These are phyloP conservation scores for Backusella parvicylindrica DNA, from an alignment of 192 early-diverging fungal genomes.

Conservation along the genomic window DNA sequence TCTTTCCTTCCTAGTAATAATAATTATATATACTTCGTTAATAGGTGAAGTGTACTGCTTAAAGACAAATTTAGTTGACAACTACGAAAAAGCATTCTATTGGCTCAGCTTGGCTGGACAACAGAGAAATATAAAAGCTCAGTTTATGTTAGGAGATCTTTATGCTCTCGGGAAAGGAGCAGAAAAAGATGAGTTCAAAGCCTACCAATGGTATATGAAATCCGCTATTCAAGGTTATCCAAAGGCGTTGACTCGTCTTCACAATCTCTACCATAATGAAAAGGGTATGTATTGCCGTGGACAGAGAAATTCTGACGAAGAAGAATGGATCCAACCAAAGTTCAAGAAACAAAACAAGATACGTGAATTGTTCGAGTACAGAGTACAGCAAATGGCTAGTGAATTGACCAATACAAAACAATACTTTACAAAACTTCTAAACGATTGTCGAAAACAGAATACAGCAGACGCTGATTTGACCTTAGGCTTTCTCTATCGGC, in stretches of 20 bases:
- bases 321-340: background rate
- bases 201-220: background rate
- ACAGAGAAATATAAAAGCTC: background rate
- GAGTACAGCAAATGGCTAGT: too few species aligned
- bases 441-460: too few species aligned
- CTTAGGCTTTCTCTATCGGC: too few species aligned
- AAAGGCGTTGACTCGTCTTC: background rate
- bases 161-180: background rate
- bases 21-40: too few species aligned
- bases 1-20: too few species aligned
- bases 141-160: background rate
- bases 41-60: too few species aligned
- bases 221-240: background rate
- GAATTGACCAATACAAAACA: too few species aligned
- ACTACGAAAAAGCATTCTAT: background rate
- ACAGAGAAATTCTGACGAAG: background rate
- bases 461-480: too few species aligned
- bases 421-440: too few species aligned
- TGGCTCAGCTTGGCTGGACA: background rate
- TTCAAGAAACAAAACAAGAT: background rate
- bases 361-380: background rate
- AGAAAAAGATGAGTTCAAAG: too few species aligned
- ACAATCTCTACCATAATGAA: background rate
- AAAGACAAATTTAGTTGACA: too few species aligned
- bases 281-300: background rate